These are phyloP conservation scores for Saccharomycopsis oosterbeekiorum DNA, from an alignment of 805 yeast species.

Conservation along the genomic window DNA sequence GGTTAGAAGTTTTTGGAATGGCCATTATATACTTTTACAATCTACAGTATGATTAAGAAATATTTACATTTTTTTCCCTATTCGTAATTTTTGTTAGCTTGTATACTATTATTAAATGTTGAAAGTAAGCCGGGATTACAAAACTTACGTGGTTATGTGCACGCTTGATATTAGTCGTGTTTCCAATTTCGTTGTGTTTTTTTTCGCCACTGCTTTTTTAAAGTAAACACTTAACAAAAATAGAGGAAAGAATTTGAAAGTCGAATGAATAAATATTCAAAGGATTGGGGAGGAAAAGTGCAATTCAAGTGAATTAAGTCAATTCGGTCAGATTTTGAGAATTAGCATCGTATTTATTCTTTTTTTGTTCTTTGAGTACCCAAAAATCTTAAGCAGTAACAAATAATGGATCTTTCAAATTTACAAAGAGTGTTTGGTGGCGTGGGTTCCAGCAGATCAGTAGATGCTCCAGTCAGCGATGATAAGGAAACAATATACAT, in stretches of 20 bases:
- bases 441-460: constrained; percentile 37
- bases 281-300: background rate
- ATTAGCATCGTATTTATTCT: background rate
- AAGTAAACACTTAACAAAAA: background rate
- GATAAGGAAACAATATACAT: constrained; percentile 95
- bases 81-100: background rate
- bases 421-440: constrained; percentile 33
- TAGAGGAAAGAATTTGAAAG: background rate
- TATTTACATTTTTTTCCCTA: no score
- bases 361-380: background rate
- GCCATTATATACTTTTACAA: background rate
- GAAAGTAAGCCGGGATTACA: no score
- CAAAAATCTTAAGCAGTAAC: background rate
- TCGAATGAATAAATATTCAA: background rate
- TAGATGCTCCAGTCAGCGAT: constrained; percentile 80
- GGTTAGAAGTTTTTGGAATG: background rate
- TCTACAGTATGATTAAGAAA: no score
- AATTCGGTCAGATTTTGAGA: background rate
- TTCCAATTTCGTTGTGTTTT: background rate
- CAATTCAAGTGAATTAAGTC: background rate
- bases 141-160: background rate
- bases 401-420: constrained; percentile 8
- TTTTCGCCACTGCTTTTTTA: background rate
- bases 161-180: no score
- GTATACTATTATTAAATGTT: no score